Base-by-base conservation (phyloP, 345 rosid species). In the Syzygium grande region DNA sequence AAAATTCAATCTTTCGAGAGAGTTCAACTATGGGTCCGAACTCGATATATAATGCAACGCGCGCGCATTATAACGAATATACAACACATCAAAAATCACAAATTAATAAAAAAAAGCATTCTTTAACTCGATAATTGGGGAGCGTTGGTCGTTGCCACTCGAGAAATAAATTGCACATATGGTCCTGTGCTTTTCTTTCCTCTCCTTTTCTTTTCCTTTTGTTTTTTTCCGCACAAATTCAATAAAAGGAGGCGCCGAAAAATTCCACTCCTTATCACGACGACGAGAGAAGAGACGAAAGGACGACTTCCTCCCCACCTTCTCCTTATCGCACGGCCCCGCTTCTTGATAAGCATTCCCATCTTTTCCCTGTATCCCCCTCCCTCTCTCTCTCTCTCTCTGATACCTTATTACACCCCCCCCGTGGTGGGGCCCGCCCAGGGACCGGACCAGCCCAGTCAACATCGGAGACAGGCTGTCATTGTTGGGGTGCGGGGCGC, bases 151-250 rank as follows among this genome's bases (percentile, higher is more conserved):
- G 73, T n/a, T 15, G 38, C 0, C 34, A n/a, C n/a, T 5, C 73
- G 5, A 61, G 34, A 61, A 61, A 16, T 13, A 61, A 61, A 61
- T 61, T 13, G 8, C 73, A 14, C 19, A 12, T 3, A 9, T n/a
- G 73, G 17, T n/a, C 34, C 34, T 6, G 4, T 2, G 6, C 46
- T 6, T 13, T 61, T 61, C 25, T n/a, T 6, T 6, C 41, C 16
- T n/a, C 15, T 2, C 6, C 5, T 27, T 27, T n/a, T 61, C 68
- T 53, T 52, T 4, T 53, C 21, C 21, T 27, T 3, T 6, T 4
- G 4, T 4, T 58, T 14, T 2, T 58, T n/a, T 3, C 0, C 5
- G 2, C 22, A 17, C 43, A 1, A 38, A 4, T 16, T 2, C 17
- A 5, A 61, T 14, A 12, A 61, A 61, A n/a, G 19, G 19, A 13